A percentile compares a stretch with the other conserved stretches of the same genome.
Evolutionary conservation across 805 yeast genomes (phyloP).

Genomic region (Cyberlindnera samutprakarnensis): DNA sequence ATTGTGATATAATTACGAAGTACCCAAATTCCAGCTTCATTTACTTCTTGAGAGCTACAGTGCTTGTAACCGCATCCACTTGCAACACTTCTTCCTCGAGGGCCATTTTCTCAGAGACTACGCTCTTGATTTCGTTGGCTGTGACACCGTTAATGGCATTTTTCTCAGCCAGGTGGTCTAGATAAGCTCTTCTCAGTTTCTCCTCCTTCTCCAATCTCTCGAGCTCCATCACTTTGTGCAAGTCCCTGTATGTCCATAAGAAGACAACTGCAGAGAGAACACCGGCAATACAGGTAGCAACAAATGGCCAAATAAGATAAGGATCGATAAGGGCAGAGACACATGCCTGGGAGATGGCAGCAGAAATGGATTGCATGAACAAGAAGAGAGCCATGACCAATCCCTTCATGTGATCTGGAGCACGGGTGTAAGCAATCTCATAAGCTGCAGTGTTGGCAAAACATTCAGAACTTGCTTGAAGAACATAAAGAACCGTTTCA

Average conservation of each 20-base stretch:
- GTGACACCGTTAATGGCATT: neutral
- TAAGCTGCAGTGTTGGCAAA: conserved; percentile 76
- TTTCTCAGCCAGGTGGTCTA: conserved; percentile 5
- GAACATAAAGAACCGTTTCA: conserved; percentile 58
- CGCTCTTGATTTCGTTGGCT: neutral
- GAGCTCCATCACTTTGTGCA: conserved; percentile 16
- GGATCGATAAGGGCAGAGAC: conserved; percentile 64
- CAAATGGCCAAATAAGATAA: conserved; percentile 60
- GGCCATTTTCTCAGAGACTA: neutral
- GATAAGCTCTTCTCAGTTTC: conserved; percentile 7
- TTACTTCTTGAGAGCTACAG: neutral
- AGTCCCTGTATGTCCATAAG: conserved; percentile 25
- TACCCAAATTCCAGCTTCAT: neutral
- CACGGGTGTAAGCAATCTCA: conserved; percentile 80
- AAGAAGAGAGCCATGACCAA: conserved; percentile 47
- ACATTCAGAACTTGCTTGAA: conserved; percentile 71
- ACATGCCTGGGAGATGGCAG: conserved; percentile 69
- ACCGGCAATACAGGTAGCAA: conserved; percentile 54
- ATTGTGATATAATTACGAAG: neutral
- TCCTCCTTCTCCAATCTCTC: conserved; percentile 17
- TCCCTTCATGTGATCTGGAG: conserved; percentile 50
- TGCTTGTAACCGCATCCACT: neutral
- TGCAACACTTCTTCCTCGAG: neutral
- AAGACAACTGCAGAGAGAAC: conserved; percentile 51
- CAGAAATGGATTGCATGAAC: conserved; percentile 67